These are phyloP conservation scores for Suillus paluster DNA, from an alignment of 768 basidiomycete species.

Conservation along the genomic window DNA sequence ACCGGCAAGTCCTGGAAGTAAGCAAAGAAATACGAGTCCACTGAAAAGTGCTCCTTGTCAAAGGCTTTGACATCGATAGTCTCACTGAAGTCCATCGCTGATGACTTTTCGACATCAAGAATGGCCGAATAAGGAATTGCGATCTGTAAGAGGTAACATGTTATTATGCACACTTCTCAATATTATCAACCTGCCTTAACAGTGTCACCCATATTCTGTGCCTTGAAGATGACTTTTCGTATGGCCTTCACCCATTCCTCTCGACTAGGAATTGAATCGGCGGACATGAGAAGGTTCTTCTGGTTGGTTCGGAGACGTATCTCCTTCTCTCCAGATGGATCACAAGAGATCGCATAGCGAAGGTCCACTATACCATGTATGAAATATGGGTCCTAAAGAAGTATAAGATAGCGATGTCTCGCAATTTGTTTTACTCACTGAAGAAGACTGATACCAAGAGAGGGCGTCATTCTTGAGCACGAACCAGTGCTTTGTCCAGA, in stretches of 20 bases:
- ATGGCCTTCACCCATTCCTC: slow-evolving; percentile 98
- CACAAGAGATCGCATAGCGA: slow-evolving; percentile 91
- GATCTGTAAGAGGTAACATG: slow-evolving; percentile 53
- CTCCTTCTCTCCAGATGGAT: slow-evolving; percentile 74
- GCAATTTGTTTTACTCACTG: slow-evolving; percentile 46
- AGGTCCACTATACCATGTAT: slow-evolving; percentile 95
- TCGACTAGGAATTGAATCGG: slow-evolving; percentile 81
- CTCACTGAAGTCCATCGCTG: slow-evolving; percentile 94
- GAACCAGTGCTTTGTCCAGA: slow-evolving; percentile 97
- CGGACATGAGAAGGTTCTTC: slow-evolving; percentile 69
- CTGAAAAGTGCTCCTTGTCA: slow-evolving; percentile 72
- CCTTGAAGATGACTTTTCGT: slow-evolving; percentile 92
- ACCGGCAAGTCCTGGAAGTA: slow-evolving; percentile 85
- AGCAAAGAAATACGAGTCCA: slow-evolving; percentile 93
- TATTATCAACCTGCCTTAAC: slow-evolving; percentile 68
- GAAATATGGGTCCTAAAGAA: slow-evolving; percentile 90
- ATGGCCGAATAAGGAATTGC: slow-evolving; percentile 93
- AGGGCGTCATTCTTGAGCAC: slow-evolving; percentile 94
- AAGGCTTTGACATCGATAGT: slow-evolving; percentile 94
- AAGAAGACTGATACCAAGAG: slow-evolving; percentile 95
- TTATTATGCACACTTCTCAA: neutral
- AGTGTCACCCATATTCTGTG: slow-evolving; percentile 94
- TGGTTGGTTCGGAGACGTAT: slow-evolving; percentile 86
- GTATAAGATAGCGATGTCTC: slow-evolving; percentile 11
- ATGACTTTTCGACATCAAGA: slow-evolving; percentile 85